These are phyloP conservation scores for Meyerozyma carpophila DNA, from an alignment of 1,139 yeast genomes.

Conservation along the genomic window DNA sequence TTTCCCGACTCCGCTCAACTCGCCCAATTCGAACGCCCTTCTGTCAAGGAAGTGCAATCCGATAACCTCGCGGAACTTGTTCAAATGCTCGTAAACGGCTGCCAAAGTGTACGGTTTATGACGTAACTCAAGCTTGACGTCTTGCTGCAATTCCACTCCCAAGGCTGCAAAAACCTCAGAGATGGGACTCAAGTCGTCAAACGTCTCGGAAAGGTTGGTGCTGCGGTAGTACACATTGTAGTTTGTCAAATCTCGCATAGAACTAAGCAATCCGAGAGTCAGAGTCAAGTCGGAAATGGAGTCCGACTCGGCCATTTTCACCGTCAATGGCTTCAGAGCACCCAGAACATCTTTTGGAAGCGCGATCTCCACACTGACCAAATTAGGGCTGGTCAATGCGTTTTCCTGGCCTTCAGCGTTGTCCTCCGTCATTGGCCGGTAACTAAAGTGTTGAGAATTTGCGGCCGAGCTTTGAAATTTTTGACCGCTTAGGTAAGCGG, in stretches of 20 bases:
- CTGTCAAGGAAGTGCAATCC: constrained; percentile 41
- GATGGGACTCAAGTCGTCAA: constrained; percentile 31
- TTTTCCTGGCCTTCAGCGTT: not conserved
- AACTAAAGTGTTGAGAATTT: not conserved
- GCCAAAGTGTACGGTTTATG: constrained; percentile 38
- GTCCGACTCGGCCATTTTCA: constrained; percentile 31
- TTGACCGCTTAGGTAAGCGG: not conserved
- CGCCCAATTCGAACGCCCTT: constrained; percentile 18
- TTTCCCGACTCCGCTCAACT: constrained; percentile 16
- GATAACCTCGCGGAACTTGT: constrained; percentile 38
- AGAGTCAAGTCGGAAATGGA: constrained; percentile 55
- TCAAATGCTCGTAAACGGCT: constrained; percentile 33
- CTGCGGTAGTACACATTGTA: constrained; percentile 45
- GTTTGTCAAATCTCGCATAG: constrained; percentile 56
- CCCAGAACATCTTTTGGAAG: constrained; percentile 26
- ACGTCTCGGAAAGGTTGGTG: constrained; percentile 22
- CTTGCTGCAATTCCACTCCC: constrained; percentile 11
- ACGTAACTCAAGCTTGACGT: constrained; percentile 15
- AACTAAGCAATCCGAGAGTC: constrained; percentile 49
- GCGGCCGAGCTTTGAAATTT: not conserved
- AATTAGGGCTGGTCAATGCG: constrained; percentile 4
- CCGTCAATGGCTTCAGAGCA: constrained; percentile 19
- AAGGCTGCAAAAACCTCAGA: constrained; percentile 24
- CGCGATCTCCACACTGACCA: constrained; percentile 23
- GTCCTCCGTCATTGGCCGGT: not conserved